Conservation (phyloP, 768 basidiomycete species). For the Tricholoma furcatifolium region DNA sequence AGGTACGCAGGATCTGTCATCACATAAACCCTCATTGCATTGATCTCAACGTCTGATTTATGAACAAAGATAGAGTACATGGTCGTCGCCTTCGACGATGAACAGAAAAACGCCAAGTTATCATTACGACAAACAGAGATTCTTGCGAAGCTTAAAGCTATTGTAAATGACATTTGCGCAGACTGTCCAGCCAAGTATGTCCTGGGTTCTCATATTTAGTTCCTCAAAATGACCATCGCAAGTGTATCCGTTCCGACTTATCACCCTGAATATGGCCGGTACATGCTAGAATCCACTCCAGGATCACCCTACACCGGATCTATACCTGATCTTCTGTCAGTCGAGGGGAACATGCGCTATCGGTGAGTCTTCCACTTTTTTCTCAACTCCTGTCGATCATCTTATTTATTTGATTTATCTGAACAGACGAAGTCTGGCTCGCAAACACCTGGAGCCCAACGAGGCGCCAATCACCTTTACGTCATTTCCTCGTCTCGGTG, state of each 20-base stretch:
- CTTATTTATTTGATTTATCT: neutral
- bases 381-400: slow-evolving; percentile 1
- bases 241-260: slow-evolving; percentile 82
- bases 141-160: slow-evolving; percentile 69
- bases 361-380: slow-evolving; percentile 45
- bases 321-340: slow-evolving; percentile 80
- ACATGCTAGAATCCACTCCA: slow-evolving; percentile 98
- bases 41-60: neutral
- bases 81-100: slow-evolving; percentile 83
- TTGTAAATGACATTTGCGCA: slow-evolving; percentile 63
- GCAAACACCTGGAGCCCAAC: slow-evolving; percentile 77
- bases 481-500: slow-evolving; percentile 92
- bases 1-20: slow-evolving; percentile 54
- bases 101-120: slow-evolving; percentile 76
- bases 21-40: slow-evolving; percentile 1
- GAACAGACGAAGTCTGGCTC: slow-evolving; percentile 76
- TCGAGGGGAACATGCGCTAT: slow-evolving; percentile 95
- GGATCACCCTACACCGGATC: slow-evolving; percentile 92
- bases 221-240: slow-evolving; percentile 24
- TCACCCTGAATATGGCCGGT: slow-evolving; percentile 97
- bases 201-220: neutral
- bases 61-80: slow-evolving; percentile 86
- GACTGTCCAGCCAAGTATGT: slow-evolving; percentile 62
- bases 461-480: slow-evolving; percentile 93
- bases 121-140: slow-evolving; percentile 97